phyloP scores from a whole-genome alignment of 2,329 filamentous ascomycete species.

The Aspergillus fructus region DNA sequence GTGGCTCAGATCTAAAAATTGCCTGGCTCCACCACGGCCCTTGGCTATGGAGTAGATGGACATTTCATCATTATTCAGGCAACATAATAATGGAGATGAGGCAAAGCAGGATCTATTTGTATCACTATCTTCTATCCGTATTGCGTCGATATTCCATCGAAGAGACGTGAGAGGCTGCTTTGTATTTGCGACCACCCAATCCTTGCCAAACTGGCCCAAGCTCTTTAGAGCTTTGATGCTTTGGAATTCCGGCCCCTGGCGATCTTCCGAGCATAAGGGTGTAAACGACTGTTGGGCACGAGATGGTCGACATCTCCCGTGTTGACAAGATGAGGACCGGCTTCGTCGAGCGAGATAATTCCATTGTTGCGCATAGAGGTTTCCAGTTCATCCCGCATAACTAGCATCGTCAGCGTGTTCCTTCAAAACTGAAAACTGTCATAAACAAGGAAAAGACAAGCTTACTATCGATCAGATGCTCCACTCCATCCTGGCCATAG shows the following conservation, averaged over 20 bases:
- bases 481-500: slow-evolving; percentile 56
- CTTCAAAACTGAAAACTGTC: not conserved
- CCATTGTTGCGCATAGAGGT: slow-evolving; percentile 50
- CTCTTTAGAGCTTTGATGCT: slow-evolving; percentile 28
- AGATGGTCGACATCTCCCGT: slow-evolving; percentile 53
- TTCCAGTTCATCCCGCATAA: slow-evolving; percentile 50
- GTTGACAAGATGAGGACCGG: slow-evolving; percentile 45
- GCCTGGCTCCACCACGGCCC: not conserved
- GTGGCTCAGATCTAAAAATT: not conserved
- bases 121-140: too few relatives aligned
- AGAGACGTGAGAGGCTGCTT: not conserved
- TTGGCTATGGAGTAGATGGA: not conserved
- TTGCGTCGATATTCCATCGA: too few relatives aligned
- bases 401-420: slow-evolving; percentile 20
- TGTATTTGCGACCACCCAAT: not conserved
- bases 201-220: not conserved
- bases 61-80: not conserved
- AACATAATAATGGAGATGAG: not conserved
- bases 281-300: slow-evolving; percentile 41
- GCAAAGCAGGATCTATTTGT: not conserved
- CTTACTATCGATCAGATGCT: slow-evolving; percentile 57
- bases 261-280: slow-evolving; percentile 44
- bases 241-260: slow-evolving; percentile 28
- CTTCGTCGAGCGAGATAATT: slow-evolving; percentile 46
- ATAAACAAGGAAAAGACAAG: slow-evolving; percentile 12